These are phyloP conservation scores for Amanita jacksonii DNA, from an alignment of 768 basidiomycete genomes.

Conservation along the genomic window DNA sequence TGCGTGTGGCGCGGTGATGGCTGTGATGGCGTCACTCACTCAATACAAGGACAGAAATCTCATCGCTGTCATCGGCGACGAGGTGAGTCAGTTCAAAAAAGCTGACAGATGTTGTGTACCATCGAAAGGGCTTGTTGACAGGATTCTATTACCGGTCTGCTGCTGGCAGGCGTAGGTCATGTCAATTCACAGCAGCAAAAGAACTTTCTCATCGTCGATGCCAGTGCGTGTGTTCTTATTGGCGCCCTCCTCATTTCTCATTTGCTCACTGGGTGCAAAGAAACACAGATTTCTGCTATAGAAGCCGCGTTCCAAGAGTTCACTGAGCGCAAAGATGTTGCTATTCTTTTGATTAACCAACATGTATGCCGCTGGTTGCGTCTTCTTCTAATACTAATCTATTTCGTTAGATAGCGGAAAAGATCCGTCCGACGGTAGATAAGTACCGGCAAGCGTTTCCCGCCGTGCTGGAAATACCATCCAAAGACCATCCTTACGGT, in stretches of 20 bases:
- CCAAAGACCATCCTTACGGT: conserved; percentile 99
- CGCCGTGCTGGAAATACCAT: conserved; percentile 93
- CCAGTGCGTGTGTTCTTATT: conserved; percentile 47
- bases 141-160: conserved; percentile 95
- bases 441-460: conserved; percentile 95
- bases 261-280: conserved; percentile 28
- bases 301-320: conserved; percentile 92
- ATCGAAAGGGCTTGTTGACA: too few species aligned
- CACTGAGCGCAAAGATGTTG: conserved; percentile 90
- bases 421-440: conserved; percentile 91
- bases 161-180: conserved; percentile 93
- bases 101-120: too few species aligned
- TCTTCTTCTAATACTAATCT: too few species aligned
- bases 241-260: not conserved
- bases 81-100: conserved; percentile 45
- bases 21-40: conserved; percentile 34
- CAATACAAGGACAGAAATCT: conserved; percentile 64
- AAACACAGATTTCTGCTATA: conserved; percentile 85
- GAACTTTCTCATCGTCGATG: conserved; percentile 94
- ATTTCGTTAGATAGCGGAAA: conserved; percentile 76
- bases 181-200: conserved; percentile 86
- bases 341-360: conserved; percentile 96
- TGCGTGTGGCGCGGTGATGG: conserved; percentile 25
- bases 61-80: conserved; percentile 95
- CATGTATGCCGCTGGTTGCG: conserved; percentile 54